Conservation (phyloP, 1,284 basidiomycete species). For the Chalciporus sp. region DNA sequence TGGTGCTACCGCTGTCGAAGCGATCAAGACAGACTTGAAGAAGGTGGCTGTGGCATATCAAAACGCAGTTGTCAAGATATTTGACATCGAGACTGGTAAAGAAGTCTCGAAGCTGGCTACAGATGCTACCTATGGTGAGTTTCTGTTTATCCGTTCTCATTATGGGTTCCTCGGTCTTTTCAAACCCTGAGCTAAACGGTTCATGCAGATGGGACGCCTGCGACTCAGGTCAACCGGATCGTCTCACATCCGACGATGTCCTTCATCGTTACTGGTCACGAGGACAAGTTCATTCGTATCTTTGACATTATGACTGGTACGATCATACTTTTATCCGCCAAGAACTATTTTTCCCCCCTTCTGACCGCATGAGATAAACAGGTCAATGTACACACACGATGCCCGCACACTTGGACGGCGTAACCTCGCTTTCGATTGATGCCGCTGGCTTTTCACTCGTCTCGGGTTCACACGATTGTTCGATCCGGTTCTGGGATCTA, state of each 20-base stretch:
- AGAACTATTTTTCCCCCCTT: not conserved
- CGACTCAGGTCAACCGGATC: conserved; percentile 87
- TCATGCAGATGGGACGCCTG: conserved; percentile 61
- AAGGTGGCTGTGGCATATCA: conserved; percentile 90
- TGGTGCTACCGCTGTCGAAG: conserved; percentile 82
- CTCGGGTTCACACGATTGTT: conserved; percentile 93
- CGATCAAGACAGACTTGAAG: conserved; percentile 76
- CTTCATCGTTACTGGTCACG: conserved; percentile 87
- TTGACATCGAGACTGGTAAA: conserved; percentile 85
- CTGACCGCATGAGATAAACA: conserved; percentile 31
- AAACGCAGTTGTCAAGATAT: conserved; percentile 89
- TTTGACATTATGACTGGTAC: conserved; percentile 84
- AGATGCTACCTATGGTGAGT: conserved; percentile 72
- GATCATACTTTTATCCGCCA: conserved; percentile 25
- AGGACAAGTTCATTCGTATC: conserved; percentile 91
- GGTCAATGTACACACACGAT: conserved; percentile 88
- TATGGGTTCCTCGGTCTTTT: conserved; percentile 8
- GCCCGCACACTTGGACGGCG: conserved; percentile 88
- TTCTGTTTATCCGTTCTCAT: conserved; percentile 1
- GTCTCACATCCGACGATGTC: conserved; percentile 91
- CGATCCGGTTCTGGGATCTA: conserved; percentile 94
- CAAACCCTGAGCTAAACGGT: not conserved
- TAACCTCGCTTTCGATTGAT: conserved; percentile 90
- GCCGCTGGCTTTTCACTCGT: conserved; percentile 85
- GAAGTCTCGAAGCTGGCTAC: conserved; percentile 72